Base-by-base conservation (phyloP, 768 basidiomycete species). In the Tulasnella calospora region DNA sequence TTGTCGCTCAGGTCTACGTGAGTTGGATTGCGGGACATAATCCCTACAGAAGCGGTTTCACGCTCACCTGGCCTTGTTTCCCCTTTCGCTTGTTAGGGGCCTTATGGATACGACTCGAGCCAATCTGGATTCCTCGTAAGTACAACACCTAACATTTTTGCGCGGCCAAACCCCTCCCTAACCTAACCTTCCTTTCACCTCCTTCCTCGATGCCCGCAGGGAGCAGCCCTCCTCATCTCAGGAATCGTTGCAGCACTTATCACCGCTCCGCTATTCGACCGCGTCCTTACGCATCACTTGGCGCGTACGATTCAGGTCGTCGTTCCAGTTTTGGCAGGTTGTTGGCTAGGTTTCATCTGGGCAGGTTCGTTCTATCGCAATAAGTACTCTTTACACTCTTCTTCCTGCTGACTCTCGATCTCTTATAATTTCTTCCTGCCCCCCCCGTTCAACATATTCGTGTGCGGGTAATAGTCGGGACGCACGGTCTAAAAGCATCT, bases 211-310 rank as follows among this genome's bases (percentile, higher is more conserved):
- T 40, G 94, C 12, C 85, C 93, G 46, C 85, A 94, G 84, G 80
- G 80, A 21, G 81, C 80, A 30, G 79, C 75, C 4, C 40, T 83
- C 10, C 79, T 83, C 35, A 46, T 82, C 44, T 70, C 90, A 0
- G 94, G 94, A 27, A 88, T 95, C 79, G 83, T 92, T 2, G 88
- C 89, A 13, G 91, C 94, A 0, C 84, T 90, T 38, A 81, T 90
- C 72, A 88, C 91, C 0, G 89, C 94, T 0, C 94, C 94, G 0
- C 83, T 94, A 5, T 91, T 94, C 81, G 94, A 95, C 82, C 90
- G 94, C n/a, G 89, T 94, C n/a, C 89, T 95, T 79, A 94, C 92
- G 5, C 88, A 91, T 80, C 89, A 89, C 79, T 86, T 94, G 51
- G 92, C 89, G 0, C 80, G 89, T 13, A 89, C 90, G 3, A 81